Conservation (phyloP, 306 rosid genomes). For the Medicago lupulina region DNA sequence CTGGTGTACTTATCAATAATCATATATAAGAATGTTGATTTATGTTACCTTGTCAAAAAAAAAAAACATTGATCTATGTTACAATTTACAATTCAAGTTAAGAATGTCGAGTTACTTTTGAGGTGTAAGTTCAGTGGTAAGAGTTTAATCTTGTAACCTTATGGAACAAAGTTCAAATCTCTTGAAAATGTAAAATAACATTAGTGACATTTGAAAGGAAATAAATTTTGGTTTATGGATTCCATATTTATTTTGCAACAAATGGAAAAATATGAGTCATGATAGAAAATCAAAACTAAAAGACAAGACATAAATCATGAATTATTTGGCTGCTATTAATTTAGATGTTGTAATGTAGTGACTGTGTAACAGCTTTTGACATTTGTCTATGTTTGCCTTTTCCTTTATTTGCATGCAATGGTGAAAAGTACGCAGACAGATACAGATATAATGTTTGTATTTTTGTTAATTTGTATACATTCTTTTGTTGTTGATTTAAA, state of each 20-base stretch:
- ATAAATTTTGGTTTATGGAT: not conserved
- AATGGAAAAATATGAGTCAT: not conserved
- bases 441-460: slow-evolving; percentile 12
- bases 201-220: not conserved
- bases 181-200: not conserved
- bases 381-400: not conserved
- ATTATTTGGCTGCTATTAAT: slow-evolving; percentile 30
- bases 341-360: slow-evolving; percentile 19
- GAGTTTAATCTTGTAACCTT: not conserved
- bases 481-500: not conserved
- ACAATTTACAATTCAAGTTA: not conserved
- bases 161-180: no score
- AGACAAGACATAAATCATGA: not conserved
- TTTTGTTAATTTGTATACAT: slow-evolving; percentile 16
- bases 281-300: not conserved
- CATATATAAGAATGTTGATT: slow-evolving; percentile 39
- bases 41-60: not conserved
- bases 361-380: slow-evolving; percentile 8
- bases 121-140: not conserved
- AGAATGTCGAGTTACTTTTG: not conserved
- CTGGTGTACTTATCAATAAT: slow-evolving; percentile 34
- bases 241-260: not conserved
- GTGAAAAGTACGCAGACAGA: not conserved
- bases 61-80: slow-evolving; percentile 34
- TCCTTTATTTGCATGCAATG: slow-evolving; percentile 32